phyloP scores from a whole-genome alignment of 495 filamentous ascomycete species.

The Aspergillus sclerotioniger region DNA sequence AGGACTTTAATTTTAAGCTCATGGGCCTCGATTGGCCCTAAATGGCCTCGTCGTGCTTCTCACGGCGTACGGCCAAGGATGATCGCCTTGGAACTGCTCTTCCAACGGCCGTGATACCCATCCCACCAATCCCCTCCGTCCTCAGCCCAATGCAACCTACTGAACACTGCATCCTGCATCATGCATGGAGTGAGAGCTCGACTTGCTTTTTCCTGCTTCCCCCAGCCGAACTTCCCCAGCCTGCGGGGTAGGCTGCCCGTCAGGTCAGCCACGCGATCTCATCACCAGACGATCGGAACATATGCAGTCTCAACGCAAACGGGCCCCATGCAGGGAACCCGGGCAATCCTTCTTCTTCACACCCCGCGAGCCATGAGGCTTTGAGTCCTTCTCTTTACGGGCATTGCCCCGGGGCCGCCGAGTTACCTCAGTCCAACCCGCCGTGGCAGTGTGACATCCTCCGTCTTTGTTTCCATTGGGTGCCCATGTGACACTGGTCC shows the following conservation, averaged over 20 bases:
- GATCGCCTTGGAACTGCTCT: neutral
- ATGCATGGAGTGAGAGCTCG: conserved; percentile 1
- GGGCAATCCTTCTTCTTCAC: neutral
- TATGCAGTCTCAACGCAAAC: conserved; percentile 2
- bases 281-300: conserved; percentile 17
- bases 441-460: neutral
- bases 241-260: conserved; percentile 15
- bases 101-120: neutral
- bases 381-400: neutral
- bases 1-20: conserved; percentile 2
- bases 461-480: neutral
- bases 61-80: neutral
- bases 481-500: neutral
- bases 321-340: neutral
- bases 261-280: conserved; percentile 16
- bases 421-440: conserved; percentile 6
- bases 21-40: neutral
- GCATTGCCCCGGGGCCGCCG: neutral
- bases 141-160: conserved; percentile 6
- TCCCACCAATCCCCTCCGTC: no score
- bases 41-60: neutral
- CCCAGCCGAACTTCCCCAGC: neutral
- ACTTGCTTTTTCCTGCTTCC: conserved; percentile 8
- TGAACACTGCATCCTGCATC: conserved; percentile 7
- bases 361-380: neutral